phyloP scores from a whole-genome alignment of 345 rosid genomes.

The Aquilaria sinensis region DNA sequence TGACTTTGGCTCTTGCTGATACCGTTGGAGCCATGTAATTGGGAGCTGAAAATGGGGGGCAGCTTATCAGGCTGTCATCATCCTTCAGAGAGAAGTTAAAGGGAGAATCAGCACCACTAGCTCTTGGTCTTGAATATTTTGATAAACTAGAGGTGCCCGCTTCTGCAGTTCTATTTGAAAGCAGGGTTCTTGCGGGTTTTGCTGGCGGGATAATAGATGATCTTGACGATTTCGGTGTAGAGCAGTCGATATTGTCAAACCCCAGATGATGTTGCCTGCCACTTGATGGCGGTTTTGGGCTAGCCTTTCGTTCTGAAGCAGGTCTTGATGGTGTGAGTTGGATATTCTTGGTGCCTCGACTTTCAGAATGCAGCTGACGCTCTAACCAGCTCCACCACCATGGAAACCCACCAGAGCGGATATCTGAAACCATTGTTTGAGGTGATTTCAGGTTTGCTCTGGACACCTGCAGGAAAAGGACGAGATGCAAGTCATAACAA shows the following conservation, averaged over 20 bases:
- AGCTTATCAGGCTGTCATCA: slow-evolving; percentile 90
- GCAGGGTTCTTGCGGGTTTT: slow-evolving; percentile 44
- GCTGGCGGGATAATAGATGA: slow-evolving; percentile 43
- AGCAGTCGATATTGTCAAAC: slow-evolving; percentile 50
- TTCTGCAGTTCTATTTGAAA: slow-evolving; percentile 28
- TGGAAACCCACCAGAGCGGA: slow-evolving; percentile 57
- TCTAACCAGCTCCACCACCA: slow-evolving; percentile 99
- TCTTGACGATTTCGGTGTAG: slow-evolving; percentile 71
- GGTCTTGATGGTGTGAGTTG: slow-evolving; percentile 54
- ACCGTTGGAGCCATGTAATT: slow-evolving; percentile 84
- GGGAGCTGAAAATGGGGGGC: slow-evolving; percentile 86
- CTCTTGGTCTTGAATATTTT: slow-evolving; percentile 59
- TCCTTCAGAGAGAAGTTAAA: slow-evolving; percentile 54
- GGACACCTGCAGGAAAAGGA: slow-evolving; percentile 39
- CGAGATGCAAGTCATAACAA: neutral
- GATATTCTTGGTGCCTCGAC: slow-evolving; percentile 31
- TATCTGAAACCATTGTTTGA: slow-evolving; percentile 32
- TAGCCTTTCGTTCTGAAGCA: slow-evolving; percentile 43
- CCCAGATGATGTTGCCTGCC: slow-evolving; percentile 33
- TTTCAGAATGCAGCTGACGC: slow-evolving; percentile 50
- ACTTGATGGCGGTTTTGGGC: slow-evolving; percentile 47
- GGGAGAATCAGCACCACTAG: slow-evolving; percentile 50
- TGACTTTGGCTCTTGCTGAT: slow-evolving; percentile 74
- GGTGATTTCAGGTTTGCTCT: slow-evolving; percentile 47
- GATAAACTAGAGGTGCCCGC: slow-evolving; percentile 39